Percentiles rank a stretch among this genome's conserved stretches.
Conservation (phyloP, 345 rosid genomes). For the Hibiscus mutabilis region DNA sequence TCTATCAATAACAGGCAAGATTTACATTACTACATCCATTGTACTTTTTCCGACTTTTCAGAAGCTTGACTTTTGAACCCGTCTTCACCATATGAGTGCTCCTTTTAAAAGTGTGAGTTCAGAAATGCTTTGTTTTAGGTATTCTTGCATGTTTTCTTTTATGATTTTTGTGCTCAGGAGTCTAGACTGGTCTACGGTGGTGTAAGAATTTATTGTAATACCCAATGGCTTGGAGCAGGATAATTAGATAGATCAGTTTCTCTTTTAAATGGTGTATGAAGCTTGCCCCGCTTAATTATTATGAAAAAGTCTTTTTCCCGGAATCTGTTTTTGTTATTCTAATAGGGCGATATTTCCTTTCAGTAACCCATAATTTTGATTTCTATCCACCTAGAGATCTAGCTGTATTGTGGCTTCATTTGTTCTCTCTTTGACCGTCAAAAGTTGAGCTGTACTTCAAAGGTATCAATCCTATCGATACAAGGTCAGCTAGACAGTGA, state of each 20-base stretch:
- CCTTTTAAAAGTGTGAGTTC: background rate
- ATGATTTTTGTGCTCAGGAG: background rate
- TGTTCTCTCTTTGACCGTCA: background rate
- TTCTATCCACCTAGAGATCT: background rate
- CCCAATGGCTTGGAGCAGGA: background rate
- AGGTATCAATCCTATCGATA: background rate
- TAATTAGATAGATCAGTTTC: background rate
- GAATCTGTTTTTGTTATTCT: background rate
- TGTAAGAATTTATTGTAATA: background rate
- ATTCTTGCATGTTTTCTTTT: constrained; percentile 1
- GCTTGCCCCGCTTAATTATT: background rate
- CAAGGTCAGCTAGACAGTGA: background rate
- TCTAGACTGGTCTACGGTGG: background rate
- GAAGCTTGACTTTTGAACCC: background rate
- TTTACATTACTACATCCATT: constrained; percentile 1
- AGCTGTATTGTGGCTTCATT: background rate
- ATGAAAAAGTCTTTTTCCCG: background rate
- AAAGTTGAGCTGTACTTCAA: background rate
- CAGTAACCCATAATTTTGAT: background rate
- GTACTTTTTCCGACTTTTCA: background rate
- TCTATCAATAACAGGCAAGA: constrained; percentile 82
- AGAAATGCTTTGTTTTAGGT: background rate
- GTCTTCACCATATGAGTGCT: background rate
- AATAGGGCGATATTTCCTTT: too few species aligned
- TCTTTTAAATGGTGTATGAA: background rate